A percentile compares a stretch with the other conserved stretches of the same genome.
phyloP scores from a whole-genome alignment of 305 asterid species.

The Plantago rigida region DNA sequence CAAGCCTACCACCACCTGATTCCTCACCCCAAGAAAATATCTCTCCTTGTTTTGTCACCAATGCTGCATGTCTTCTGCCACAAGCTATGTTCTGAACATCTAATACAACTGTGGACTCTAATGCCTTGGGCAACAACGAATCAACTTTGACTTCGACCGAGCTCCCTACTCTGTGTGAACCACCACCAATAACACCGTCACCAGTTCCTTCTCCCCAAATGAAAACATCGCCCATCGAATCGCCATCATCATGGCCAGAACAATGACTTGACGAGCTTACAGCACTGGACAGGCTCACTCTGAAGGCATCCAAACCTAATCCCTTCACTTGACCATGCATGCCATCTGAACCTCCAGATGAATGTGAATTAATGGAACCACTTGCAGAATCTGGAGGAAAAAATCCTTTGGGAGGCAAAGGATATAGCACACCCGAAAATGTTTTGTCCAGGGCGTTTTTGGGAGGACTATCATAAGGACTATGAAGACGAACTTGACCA shows the following conservation, averaged over 20 bases:
- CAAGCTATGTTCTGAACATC: constrained; percentile 86
- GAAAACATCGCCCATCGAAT: constrained; percentile 82
- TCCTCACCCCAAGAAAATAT: constrained; percentile 90
- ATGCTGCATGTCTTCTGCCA: constrained; percentile 65
- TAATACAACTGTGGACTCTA: constrained; percentile 74
- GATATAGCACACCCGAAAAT: constrained; percentile 52
- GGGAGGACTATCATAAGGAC: constrained; percentile 79
- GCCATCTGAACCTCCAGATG: constrained; percentile 78
- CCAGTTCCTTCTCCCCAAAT: constrained; percentile 87
- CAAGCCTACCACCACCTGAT: constrained; percentile 87
- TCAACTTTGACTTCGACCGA: constrained; percentile 47
- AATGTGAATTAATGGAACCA: constrained; percentile 61
- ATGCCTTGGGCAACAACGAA: constrained; percentile 65
- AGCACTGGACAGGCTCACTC: constrained; percentile 91
- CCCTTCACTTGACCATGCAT: constrained; percentile 61
- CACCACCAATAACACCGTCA: constrained; percentile 73
- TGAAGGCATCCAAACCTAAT: constrained; percentile 65
- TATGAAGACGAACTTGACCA: constrained; percentile 56
- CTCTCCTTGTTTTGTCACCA: constrained; percentile 84
- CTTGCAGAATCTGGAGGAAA: constrained; percentile 63
- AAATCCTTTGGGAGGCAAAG: constrained; percentile 65
- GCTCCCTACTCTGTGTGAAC: constrained; percentile 47
- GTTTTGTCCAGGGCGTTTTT: constrained; percentile 58
- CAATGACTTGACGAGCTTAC: constrained; percentile 94
- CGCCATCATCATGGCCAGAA: constrained; percentile 85